A percentile compares a stretch with the other conserved stretches of the same genome.
Evolutionary conservation across 2,329 filamentous ascomycete species (phyloP).

Genomic region (Alternaria arbusti): DNA sequence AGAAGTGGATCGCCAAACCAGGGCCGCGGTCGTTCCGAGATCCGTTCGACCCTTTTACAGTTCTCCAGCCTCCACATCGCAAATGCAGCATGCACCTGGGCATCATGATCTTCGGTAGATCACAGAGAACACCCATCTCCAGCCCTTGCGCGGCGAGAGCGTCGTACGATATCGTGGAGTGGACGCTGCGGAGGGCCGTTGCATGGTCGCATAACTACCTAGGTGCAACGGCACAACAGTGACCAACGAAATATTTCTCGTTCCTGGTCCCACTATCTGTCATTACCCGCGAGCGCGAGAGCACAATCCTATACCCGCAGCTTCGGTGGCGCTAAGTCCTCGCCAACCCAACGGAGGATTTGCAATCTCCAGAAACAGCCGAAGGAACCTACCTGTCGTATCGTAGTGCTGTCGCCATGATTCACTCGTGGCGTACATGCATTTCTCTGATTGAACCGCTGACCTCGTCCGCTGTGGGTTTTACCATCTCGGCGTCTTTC

Average conservation of each 20-base stretch:
- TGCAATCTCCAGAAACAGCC: slow-evolving; percentile 18
- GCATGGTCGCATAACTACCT: slow-evolving; percentile 1
- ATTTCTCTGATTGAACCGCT: slow-evolving; percentile 10
- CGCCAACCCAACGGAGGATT: slow-evolving; percentile 1
- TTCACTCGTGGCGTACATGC: slow-evolving; percentile 2
- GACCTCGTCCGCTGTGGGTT: not conserved
- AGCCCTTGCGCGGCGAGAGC: not conserved
- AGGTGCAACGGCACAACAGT: not conserved
- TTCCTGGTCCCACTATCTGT: not conserved
- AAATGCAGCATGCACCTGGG: not conserved
- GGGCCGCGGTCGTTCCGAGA: slow-evolving; percentile 3
- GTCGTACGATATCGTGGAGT: not conserved
- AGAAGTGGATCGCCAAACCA: slow-evolving; percentile 19
- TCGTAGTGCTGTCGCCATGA: not conserved
- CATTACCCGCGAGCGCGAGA: not conserved
- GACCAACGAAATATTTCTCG: not conserved
- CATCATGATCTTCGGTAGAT: not conserved
- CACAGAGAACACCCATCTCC: not conserved
- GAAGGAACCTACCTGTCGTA: slow-evolving; percentile 12
- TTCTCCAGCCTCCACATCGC: slow-evolving; percentile 4
- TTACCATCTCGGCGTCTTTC: not conserved
- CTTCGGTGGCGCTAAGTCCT: slow-evolving; percentile 7
- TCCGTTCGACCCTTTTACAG: slow-evolving; percentile 4
- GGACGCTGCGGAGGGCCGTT: not conserved
- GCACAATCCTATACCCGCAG: slow-evolving; percentile 3